Evolutionary conservation across 1,284 basidiomycete genomes (phyloP), one percentile per base, ranked within the genome.

Genomic region (Trametes versicolor): DNA sequence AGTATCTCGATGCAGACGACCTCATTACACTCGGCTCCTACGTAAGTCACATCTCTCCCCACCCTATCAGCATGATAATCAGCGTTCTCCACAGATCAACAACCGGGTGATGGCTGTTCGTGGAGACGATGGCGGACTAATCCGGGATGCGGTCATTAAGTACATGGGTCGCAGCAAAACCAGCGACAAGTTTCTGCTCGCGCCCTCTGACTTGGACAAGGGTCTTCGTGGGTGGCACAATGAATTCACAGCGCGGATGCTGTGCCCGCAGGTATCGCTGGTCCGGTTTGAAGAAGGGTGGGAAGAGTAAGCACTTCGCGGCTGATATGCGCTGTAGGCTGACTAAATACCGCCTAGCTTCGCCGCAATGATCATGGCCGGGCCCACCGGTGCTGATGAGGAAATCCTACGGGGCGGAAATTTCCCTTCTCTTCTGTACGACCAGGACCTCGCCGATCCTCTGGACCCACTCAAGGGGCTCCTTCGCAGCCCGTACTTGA

Each of bases 371-470:
- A 21, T 48, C 21, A 32, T 4, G 9, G 25, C 6, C n/a, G n/a
- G 49, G 32, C 4, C 2, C n/a, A 10, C 7, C 10, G 27, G 32
- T 29, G 4, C 29, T 4, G 2, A 51, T 32, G 15, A 9, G 19
- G 27, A 51, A 34, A 4, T 25, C 19, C 25, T n/a, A n/a, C n/a
- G n/a, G n/a, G 47, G 37, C 48, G 45, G 34, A 23, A 36, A 41
- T 13, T 59, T 59, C 36, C 48, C 58, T 10, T 23, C 58, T 2
- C 49, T 59, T 15, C 5, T 59, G 27, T 59, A 51, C 48, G 48
- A 51, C 19, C 48, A 59, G 27, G 47, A 49, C 3, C 12, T 2
- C 17, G 45, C 32, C 8, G 21, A 50, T 13, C n/a, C 29, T 19
- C 5, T 8, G 8, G 57, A 58, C 13, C 9, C 17, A 3, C 23